phyloP scores from a whole-genome alignment of 2,329 filamentous ascomycete species.

The Bimuria novae-zelandiae region DNA sequence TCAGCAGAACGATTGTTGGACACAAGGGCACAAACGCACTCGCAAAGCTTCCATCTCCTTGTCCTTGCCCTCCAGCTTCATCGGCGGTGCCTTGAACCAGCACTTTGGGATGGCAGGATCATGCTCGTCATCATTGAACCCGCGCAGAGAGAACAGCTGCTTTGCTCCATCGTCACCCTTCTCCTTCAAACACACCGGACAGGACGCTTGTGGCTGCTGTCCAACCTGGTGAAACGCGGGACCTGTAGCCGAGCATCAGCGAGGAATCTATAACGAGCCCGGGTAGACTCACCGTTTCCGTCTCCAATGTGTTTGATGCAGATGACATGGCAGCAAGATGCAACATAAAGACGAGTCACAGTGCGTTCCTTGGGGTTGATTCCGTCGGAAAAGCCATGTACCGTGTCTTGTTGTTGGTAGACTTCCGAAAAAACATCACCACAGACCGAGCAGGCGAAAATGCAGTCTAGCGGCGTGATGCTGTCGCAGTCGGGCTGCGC shows the following conservation, averaged over 20 bases:
- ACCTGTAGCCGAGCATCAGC: conserved; percentile 34
- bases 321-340: conserved; percentile 54
- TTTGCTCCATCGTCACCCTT: conserved; percentile 41
- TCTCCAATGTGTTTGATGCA: conserved; percentile 55
- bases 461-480: conserved; percentile 46
- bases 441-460: conserved; percentile 57
- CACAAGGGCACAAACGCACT: conserved; percentile 30
- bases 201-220: conserved; percentile 48
- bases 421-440: conserved; percentile 52
- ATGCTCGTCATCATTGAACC: conserved; percentile 48
- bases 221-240: conserved; percentile 52
- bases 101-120: conserved; percentile 49
- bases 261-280: neutral
- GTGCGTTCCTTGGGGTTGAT: conserved; percentile 43
- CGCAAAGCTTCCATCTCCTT: conserved; percentile 50
- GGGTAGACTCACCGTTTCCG: conserved; percentile 48
- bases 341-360: conserved; percentile 54
- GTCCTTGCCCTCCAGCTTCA: conserved; percentile 43
- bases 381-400: conserved; percentile 45
- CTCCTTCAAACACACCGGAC: conserved; percentile 50
- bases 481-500: conserved; percentile 8
- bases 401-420: conserved; percentile 46
- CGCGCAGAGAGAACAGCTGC: conserved; percentile 52
- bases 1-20: conserved; percentile 15
- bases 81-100: conserved; percentile 53